A percentile compares a stretch with the other conserved stretches of the same genome.
phyloP scores from a whole-genome alignment of 2,329 filamentous ascomycete species.

The Plectosphaerella plurivora region DNA sequence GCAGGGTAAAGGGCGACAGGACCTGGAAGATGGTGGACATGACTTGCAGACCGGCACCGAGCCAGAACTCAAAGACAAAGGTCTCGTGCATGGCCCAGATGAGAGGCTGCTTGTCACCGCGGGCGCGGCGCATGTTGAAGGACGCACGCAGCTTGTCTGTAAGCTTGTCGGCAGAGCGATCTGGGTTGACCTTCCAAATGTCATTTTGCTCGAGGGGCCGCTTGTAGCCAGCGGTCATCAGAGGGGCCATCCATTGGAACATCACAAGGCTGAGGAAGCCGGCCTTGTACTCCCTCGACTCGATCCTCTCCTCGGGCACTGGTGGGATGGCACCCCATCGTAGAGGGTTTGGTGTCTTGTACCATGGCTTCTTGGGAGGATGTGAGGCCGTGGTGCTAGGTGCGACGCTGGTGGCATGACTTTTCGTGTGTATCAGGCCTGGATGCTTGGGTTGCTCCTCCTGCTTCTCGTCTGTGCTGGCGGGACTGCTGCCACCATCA shows the following conservation, averaged over 20 bases:
- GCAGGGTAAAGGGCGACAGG: slow-evolving; percentile 77
- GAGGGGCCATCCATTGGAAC: slow-evolving; percentile 85
- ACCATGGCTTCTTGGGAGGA: slow-evolving; percentile 52
- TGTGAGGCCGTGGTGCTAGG: slow-evolving; percentile 29
- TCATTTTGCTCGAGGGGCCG: slow-evolving; percentile 79
- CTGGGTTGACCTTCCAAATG: slow-evolving; percentile 83
- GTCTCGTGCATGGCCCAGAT: slow-evolving; percentile 81
- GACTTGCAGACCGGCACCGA: slow-evolving; percentile 76
- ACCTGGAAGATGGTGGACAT: slow-evolving; percentile 72
- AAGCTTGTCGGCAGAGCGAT: slow-evolving; percentile 67
- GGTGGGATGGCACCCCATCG: slow-evolving; percentile 53
- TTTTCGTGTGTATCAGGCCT: slow-evolving; percentile 38
- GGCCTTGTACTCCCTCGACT: slow-evolving; percentile 68
- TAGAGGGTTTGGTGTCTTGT: slow-evolving; percentile 57
- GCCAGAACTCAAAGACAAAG: slow-evolving; percentile 77
- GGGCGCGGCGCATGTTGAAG: slow-evolving; percentile 63
- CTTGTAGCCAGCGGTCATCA: slow-evolving; percentile 86
- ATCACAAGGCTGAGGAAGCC: slow-evolving; percentile 69
- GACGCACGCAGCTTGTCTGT: slow-evolving; percentile 61
- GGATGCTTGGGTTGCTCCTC: slow-evolving; percentile 1
- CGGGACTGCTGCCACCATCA: slow-evolving; percentile 3
- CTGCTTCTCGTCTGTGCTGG: slow-evolving; percentile 7
- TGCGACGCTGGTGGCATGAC: slow-evolving; percentile 39
- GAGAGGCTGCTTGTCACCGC: slow-evolving; percentile 69
- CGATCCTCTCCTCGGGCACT: slow-evolving; percentile 45